Percentiles rank a stretch among this genome's conserved stretches.
These are phyloP conservation scores for Gremmenia infestans DNA, from an alignment of 2,329 filamentous ascomycete species.

Conservation along the genomic window DNA sequence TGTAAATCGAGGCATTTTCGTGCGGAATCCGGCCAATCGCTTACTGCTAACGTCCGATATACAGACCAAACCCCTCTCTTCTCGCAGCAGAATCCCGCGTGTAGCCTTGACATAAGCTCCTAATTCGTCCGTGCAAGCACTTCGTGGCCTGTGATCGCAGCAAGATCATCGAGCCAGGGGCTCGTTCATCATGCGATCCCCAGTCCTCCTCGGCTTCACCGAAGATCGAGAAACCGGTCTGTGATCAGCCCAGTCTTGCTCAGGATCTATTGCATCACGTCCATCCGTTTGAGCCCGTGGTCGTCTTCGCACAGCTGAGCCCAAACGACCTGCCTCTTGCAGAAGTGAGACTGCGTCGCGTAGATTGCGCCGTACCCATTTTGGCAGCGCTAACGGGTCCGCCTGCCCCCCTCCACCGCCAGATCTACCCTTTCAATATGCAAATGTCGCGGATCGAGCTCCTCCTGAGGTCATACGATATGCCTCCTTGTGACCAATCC, in stretches of 20 bases:
- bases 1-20: no score
- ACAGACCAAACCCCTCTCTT: no score
- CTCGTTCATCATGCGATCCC: slow-evolving; percentile 17
- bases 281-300: slow-evolving; percentile 13
- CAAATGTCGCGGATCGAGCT: slow-evolving; percentile 10
- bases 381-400: slow-evolving; percentile 4
- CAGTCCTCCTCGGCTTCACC: slow-evolving; percentile 17
- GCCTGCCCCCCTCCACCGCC: no score
- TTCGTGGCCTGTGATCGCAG: no score
- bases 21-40: no score
- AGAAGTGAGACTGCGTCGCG: slow-evolving; percentile 13
- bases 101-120: no score
- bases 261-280: slow-evolving; percentile 16
- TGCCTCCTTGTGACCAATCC: slow-evolving; percentile 13
- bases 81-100: no score
- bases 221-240: slow-evolving; percentile 21
- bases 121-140: no score
- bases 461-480: slow-evolving; percentile 10
- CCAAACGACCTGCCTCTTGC: slow-evolving; percentile 16
- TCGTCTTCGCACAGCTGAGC: slow-evolving; percentile 14
- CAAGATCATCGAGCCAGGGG: no score
- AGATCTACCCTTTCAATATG: slow-evolving; percentile 18
- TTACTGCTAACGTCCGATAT: no score
- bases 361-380: slow-evolving; percentile 12
- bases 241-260: slow-evolving; percentile 19